Conservation (phyloP, 2,329 filamentous ascomycete species). For the Diaporthe sp. region DNA sequence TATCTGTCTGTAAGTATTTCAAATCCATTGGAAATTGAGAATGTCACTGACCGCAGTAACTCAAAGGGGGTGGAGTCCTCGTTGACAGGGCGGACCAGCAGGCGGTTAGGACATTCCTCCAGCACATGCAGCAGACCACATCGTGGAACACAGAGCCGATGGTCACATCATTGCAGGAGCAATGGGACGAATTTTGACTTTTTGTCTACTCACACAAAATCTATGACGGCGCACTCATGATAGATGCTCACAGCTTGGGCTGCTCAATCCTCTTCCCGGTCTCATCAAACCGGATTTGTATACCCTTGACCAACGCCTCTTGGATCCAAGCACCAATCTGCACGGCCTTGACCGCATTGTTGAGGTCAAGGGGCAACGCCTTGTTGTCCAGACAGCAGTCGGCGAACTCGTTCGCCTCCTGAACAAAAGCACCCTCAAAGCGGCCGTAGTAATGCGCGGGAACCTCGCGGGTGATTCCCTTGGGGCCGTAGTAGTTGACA, state of each 20-base stretch:
- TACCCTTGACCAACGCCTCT: slow-evolving; percentile 33
- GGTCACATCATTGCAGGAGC: background rate
- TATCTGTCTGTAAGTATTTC: background rate
- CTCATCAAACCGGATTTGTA: slow-evolving; percentile 36
- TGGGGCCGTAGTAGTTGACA: slow-evolving; percentile 27
- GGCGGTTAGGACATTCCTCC: slow-evolving; percentile 3
- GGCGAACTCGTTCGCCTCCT: slow-evolving; percentile 36
- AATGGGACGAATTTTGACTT: slow-evolving; percentile 2
- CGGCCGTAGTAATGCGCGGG: slow-evolving; percentile 33
- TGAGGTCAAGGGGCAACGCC: slow-evolving; percentile 28
- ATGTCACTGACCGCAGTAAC: background rate
- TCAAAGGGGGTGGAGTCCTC: background rate
- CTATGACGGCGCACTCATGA: background rate
- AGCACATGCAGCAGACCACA: slow-evolving; percentile 11
- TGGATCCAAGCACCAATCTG: slow-evolving; percentile 34
- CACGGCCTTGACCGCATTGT: slow-evolving; percentile 32
- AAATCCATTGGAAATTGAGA: accelerated
- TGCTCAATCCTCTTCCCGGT: slow-evolving; percentile 26
- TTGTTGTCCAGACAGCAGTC: slow-evolving; percentile 31
- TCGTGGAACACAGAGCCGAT: slow-evolving; percentile 20
- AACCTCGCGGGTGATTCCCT: slow-evolving; percentile 29
- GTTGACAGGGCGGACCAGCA: slow-evolving; percentile 1
- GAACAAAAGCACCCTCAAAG: slow-evolving; percentile 31
- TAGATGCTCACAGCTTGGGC: slow-evolving; percentile 1
- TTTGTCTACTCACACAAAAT: background rate